Base-by-base conservation (phyloP, 1,284 basidiomycete genomes). In the Entoloma clypeatum region DNA sequence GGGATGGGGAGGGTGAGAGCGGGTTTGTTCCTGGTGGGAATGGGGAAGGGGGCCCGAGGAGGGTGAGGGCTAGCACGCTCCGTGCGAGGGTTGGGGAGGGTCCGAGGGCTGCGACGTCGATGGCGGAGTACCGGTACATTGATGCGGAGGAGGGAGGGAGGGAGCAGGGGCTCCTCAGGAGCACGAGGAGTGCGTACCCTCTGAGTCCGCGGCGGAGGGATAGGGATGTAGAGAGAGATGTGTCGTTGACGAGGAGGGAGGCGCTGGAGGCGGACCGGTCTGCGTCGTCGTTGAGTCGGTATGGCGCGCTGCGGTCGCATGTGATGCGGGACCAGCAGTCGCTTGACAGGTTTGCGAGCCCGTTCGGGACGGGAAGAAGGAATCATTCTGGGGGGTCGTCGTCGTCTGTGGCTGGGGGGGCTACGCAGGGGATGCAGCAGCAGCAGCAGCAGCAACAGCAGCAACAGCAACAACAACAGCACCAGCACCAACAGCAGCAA, bases 321-420 rank as follows among this genome's bases (percentile, higher is more conserved):
- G 22, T 14, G 5, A 22, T 36, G 24, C 35, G 25, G 24, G 21
- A 24, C 13, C 26, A 28, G 19, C 19, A 39, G 14, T 29, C 48
- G 41, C 41, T 41, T 16, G 36, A 49, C 9, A 32, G 44, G 36
- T 44, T 51, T 29, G 34, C 60, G 11, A 62, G 59, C 43, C 60
- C 63, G 16, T 60, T 57, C 39, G 63, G 59, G 17, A 56, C n/a
- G n/a, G n/a, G 51, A 35, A 43, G 51, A 35, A 52, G 61, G 25
- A 47, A 57, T 40, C 44, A 40, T 8, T 45, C 33, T 44, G 54
- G 16, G 13, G 53, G 49, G 9, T 36, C 44, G 11, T 39, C 11
- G 25, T 45, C 26, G 46, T 42, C 47, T 25, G 51, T 47, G 24
- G 39, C 49, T 13, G 41, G 45, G 26, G 33, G 44, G 13, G 14